Base-by-base conservation (phyloP, 768 basidiomycete species). In the Suillus decipiens region DNA sequence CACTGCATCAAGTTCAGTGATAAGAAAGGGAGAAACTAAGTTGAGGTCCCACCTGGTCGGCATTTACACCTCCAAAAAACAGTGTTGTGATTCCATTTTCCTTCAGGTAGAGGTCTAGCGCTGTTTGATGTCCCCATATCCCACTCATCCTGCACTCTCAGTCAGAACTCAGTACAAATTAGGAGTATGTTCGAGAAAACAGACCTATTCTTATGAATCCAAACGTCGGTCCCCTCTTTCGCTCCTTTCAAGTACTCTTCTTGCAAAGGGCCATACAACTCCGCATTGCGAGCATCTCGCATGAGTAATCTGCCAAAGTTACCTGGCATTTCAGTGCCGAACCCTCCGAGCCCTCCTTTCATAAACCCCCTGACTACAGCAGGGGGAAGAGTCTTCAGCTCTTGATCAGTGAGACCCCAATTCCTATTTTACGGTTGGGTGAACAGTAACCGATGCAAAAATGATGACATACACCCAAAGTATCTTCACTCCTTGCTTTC, bases 131-230 rank as follows among this genome's bases (percentile, higher is more conserved):
- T 14, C 86, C 86, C 87, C 86, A 89, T 24, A 89, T 66, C 15
- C 81, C 88, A 67, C 87, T 87, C 82, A 87, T 86, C 57, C 88
- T 87, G 60, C 45, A 33, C 33, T 45, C 28, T 19, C 56, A 24
- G 36, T 37, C 36, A 14, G 24, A 43, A 22, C 22, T 42, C n/a
- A 34, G 33, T 61, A 34, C 42, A 43, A 42, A 39, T n/a, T 33
- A 17, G 51, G 45, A 24, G 10, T 31, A n/a, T 41, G 12, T 51
- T 22, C 12, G n/a, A 15, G 24, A 43, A 36, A 41, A 12, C 4
- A 42, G 47, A 85, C 86, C 87, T 76, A 72, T 89, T 89, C 73
- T 89, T 90, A 72, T 89, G 84, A 58, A 89, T 85, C 87, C 87
- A 89, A 64, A 87, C 80, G 72, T 90, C 88, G 11, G 85, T 86